Evolutionary conservation across 2,329 filamentous ascomycete genomes (phyloP).

Genomic region (Xylaria arbuscula): DNA sequence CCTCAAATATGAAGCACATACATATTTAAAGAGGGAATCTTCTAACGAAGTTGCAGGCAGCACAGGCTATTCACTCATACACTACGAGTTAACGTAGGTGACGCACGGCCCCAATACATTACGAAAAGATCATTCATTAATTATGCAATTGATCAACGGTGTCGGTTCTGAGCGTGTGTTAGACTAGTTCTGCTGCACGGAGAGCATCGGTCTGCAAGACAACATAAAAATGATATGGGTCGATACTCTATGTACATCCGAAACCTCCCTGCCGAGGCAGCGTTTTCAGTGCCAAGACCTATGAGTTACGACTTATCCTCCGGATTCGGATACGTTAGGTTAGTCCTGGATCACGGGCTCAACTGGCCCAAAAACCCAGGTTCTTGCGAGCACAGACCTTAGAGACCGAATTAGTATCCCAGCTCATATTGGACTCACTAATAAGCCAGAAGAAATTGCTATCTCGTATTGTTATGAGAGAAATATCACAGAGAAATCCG

Average conservation of each 20-base stretch:
- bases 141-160: slow-evolving; percentile 10
- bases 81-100: background rate
- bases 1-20: slow-evolving; percentile 9
- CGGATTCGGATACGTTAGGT: background rate
- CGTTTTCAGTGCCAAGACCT: background rate
- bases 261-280: slow-evolving; percentile 8
- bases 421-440: slow-evolving; percentile 1
- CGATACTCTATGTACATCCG: slow-evolving; percentile 1
- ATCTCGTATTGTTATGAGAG: background rate
- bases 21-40: background rate
- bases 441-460: slow-evolving; percentile 5
- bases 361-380: background rate
- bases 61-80: background rate
- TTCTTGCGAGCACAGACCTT: background rate
- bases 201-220: background rate
- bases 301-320: slow-evolving; percentile 1
- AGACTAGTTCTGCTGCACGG: background rate
- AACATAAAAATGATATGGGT: slow-evolving; percentile 5
- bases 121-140: background rate
- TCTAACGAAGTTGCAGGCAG: slow-evolving; percentile 2
- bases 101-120: background rate
- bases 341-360: background rate
- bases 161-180: background rate
- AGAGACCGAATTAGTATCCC: background rate
- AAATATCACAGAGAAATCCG: background rate